Evolutionary conservation across 306 rosid species (phyloP).

Genomic region (Glycine tomentella): DNA sequence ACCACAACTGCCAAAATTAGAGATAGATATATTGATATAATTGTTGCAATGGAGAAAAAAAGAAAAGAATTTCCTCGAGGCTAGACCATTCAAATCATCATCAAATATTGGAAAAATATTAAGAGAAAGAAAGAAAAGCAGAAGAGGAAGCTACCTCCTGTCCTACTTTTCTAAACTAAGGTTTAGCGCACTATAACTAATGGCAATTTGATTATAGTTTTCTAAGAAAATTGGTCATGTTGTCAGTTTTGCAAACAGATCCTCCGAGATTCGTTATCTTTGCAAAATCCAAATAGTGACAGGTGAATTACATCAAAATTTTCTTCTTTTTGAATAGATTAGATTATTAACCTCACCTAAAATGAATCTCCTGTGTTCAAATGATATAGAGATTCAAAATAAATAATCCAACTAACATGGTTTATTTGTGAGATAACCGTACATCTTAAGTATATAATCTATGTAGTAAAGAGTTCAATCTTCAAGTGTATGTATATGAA

Average conservation of each 20-base stretch:
- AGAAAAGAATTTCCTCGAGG: too few species aligned
- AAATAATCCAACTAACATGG: background rate
- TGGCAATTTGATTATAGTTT: too few species aligned
- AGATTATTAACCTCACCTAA: background rate
- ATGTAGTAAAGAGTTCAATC: too few species aligned
- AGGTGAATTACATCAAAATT: background rate
- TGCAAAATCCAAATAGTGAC: background rate
- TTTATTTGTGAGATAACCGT: background rate
- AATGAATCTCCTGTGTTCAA: background rate
- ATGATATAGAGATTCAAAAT: background rate
- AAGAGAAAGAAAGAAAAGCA: background rate
- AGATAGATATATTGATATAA: background rate
- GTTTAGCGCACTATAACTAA: too few species aligned
- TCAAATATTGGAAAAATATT: background rate
- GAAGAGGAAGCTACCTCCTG: background rate
- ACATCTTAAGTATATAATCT: background rate
- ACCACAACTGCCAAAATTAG: slow-evolving; percentile 72
- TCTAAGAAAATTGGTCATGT: too few species aligned
- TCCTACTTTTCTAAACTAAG: too few species aligned
- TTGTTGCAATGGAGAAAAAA: background rate
- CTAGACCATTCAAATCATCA: background rate
- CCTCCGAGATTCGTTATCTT: background rate
- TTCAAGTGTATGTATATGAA: too few species aligned
- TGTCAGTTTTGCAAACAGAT: too few species aligned
- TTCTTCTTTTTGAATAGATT: background rate